Evolutionary conservation across 345 rosid species (phyloP), one percentile per base, ranked within the genome.

Genomic region (Sonneratia alba): DNA sequence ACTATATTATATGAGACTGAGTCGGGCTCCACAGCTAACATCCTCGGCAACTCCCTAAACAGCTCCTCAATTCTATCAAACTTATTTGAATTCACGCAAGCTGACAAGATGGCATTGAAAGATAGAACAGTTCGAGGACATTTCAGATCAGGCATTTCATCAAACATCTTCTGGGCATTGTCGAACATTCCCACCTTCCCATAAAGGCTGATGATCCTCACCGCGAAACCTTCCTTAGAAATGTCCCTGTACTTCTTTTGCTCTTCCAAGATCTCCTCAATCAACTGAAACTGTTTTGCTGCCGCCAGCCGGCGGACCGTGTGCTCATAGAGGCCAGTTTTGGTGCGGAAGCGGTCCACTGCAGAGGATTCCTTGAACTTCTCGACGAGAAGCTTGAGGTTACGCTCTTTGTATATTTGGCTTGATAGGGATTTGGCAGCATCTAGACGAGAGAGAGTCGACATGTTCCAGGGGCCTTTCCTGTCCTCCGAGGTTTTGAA

Each of bases 101-200:
- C 94, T 14, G 82, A 84, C 24, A 88, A 66, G 16, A 92, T 78
- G 0, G 90, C 83, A 63, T 90, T 92, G 77, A 86, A 85, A 15
- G 97, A 87, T 77, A 82, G 70, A 9, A 85, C 84, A 4, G 96
- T 87, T 51, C 85, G 87, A 13, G 76, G 77, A 66, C 94, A 86
- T 27, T 80, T 84, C 18, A 87, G 53, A 1, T 76, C 78, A 1
- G 85, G 83, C 93, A 90, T 88, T 88, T 88, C 90, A 71, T 88
- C 93, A 85, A 91, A 88, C 93, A 89, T 70, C 72, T 84, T 85
- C 77, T 77, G 82, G 5, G 93, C 96, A 47, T 87, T 70, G 55
- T 89, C 88, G 56, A 75, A 79, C 96, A 92, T 87, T 43, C 88
- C 90, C 0, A 83, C 83, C 19, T 65, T 72, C 0, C 94, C 94